phyloP scores from a whole-genome alignment of 2,329 filamentous ascomycete species.

The Fusarium sp. region DNA sequence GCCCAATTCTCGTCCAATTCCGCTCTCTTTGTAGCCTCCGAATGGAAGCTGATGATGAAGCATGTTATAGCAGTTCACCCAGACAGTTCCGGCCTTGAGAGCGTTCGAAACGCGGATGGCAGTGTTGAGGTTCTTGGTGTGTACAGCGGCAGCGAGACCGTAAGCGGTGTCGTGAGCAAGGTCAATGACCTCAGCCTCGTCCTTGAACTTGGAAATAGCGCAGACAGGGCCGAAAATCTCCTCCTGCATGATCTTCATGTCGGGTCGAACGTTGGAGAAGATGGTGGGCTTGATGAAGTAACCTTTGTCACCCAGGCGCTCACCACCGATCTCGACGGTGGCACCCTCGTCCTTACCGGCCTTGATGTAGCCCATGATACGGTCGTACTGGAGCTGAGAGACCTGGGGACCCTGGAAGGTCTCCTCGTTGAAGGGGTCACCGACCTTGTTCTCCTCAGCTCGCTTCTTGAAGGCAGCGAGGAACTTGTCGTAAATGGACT shows the following conservation, averaged over 20 bases:
- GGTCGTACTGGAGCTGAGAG: constrained; percentile 86
- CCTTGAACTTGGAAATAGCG: constrained; percentile 87
- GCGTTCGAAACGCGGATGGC: constrained; percentile 82
- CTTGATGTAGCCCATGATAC: constrained; percentile 87
- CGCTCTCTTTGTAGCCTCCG: constrained; percentile 82
- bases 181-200: constrained; percentile 80
- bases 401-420: constrained; percentile 93
- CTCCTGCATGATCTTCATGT: constrained; percentile 94
- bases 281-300: constrained; percentile 95
- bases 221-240: constrained; percentile 94
- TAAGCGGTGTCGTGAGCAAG: constrained; percentile 82
- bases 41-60: constrained; percentile 76
- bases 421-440: constrained; percentile 81
- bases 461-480: constrained; percentile 83
- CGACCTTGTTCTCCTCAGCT: constrained; percentile 79
- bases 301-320: constrained; percentile 76
- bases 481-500: constrained; percentile 89
- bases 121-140: constrained; percentile 85
- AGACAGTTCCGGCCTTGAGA: constrained; percentile 76
- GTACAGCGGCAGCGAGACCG: constrained; percentile 85
- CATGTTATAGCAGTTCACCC: constrained; percentile 75
- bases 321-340: constrained; percentile 67
- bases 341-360: constrained; percentile 71
- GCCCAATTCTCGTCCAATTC: constrained; percentile 81
- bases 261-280: constrained; percentile 81